Evolutionary conservation across 257 asterid species (phyloP).

Genomic region (Salvia rosmarinus): DNA sequence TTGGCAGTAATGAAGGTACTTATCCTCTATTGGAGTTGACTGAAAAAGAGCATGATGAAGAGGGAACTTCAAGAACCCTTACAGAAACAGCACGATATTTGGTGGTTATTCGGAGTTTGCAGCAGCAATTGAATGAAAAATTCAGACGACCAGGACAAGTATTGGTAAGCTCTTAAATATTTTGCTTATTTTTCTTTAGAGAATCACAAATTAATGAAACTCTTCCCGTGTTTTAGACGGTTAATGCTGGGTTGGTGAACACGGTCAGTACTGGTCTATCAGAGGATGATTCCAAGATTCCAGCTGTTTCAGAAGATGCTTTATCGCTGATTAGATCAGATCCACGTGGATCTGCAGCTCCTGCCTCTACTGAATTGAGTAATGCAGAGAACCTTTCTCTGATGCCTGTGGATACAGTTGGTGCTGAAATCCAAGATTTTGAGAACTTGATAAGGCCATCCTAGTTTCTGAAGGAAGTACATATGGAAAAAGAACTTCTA

Average conservation of each 20-base stretch:
- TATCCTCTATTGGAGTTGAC: constrained; percentile 43
- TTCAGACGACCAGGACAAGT: constrained; percentile 68
- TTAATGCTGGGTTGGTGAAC: constrained; percentile 46
- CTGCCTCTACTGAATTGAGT: constrained; percentile 47
- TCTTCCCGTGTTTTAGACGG: constrained; percentile 52
- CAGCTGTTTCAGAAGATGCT: constrained; percentile 51
- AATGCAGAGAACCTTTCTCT: constrained; percentile 63
- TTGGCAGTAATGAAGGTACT: constrained; percentile 39
- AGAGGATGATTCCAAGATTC: constrained; percentile 59
- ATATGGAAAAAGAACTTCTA: constrained; percentile 45
- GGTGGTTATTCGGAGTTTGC: constrained; percentile 76
- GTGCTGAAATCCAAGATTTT: constrained; percentile 40
- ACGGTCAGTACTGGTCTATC: constrained; percentile 42
- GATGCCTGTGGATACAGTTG: constrained; percentile 56
- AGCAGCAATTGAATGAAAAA: constrained; percentile 65
- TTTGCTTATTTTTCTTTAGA: constrained; percentile 35
- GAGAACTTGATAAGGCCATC: constrained; percentile 48
- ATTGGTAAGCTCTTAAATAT: constrained; percentile 51
- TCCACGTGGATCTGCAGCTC: constrained; percentile 42
- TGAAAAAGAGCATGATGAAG: constrained; percentile 46
- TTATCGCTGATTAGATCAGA: constrained; percentile 46
- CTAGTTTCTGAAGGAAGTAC: constrained; percentile 59
- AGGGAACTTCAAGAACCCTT: constrained; percentile 55
- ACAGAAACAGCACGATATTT: constrained; percentile 73
- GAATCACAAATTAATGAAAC: constrained; percentile 21